Evolutionary conservation across 2,329 filamentous ascomycete species (phyloP).

Genomic region (Sporothrix mexicana): DNA sequence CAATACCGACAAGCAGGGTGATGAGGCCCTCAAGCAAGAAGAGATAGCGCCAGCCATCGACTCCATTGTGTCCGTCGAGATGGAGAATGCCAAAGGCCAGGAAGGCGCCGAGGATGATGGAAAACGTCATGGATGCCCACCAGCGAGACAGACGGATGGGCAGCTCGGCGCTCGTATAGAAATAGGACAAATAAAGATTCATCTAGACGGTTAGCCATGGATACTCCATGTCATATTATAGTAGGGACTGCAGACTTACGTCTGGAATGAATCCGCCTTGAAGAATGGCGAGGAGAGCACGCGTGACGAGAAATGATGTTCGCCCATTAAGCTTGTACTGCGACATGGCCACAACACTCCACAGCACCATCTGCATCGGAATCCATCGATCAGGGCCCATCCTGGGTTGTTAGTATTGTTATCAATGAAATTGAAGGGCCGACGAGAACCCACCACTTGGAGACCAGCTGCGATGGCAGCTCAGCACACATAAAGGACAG

Average conservation of each 20-base stretch:
- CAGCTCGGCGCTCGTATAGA: conserved; percentile 51
- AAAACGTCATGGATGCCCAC: conserved; percentile 50
- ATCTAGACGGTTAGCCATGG: conserved; percentile 36
- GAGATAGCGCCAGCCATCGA: conserved; percentile 55
- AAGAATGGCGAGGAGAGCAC: conserved; percentile 50
- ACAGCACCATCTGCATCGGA: conserved; percentile 62
- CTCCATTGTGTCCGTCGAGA: conserved; percentile 47
- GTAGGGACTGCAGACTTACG: not conserved
- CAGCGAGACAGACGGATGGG: conserved; percentile 50
- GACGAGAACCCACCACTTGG: conserved; percentile 53
- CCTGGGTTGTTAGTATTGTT: conserved; percentile 34
- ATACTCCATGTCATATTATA: too few relatives aligned
- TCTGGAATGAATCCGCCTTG: conserved; percentile 57
- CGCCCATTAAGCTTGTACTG: conserved; percentile 53
- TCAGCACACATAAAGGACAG: conserved; percentile 61
- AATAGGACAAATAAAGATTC: conserved; percentile 52
- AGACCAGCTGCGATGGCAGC: conserved; percentile 65
- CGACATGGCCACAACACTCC: conserved; percentile 58
- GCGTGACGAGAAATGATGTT: conserved; percentile 48
- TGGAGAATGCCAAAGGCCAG: conserved; percentile 50
- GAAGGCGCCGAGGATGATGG: conserved; percentile 49
- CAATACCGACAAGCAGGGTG: conserved; percentile 56
- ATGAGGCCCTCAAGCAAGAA: conserved; percentile 61
- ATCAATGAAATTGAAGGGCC: not conserved
- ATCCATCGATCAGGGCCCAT: conserved; percentile 66